These are phyloP conservation scores for Phytophthora pisi DNA, from an alignment of 352 stramenopile genomes.

Conservation along the genomic window DNA sequence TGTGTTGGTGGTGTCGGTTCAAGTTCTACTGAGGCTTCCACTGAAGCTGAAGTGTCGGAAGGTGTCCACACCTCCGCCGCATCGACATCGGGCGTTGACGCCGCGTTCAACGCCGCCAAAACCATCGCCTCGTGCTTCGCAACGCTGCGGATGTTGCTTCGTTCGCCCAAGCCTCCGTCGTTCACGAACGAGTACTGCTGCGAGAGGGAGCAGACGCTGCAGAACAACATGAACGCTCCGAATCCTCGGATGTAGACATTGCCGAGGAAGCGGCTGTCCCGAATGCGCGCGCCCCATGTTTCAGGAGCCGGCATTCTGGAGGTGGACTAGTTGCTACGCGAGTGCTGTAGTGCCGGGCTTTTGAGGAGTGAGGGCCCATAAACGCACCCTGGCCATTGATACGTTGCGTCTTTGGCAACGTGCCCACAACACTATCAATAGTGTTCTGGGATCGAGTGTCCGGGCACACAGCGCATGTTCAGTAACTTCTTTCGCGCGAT, in stretches of 20 bases:
- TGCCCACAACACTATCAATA: constrained; percentile 25
- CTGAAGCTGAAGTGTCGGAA: constrained; percentile 12
- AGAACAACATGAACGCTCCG: constrained; percentile 34
- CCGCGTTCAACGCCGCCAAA: constrained; percentile 17
- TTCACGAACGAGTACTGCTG: constrained; percentile 35
- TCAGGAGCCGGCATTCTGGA: constrained; percentile 23
- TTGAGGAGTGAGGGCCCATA: constrained; percentile 14
- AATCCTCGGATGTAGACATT: constrained; percentile 45
- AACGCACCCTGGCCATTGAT: background rate
- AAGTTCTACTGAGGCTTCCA: constrained; percentile 1
- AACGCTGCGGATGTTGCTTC: constrained; percentile 15
- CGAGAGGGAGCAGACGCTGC: constrained; percentile 32
- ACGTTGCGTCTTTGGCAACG: background rate
- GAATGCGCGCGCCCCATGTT: constrained; percentile 25
- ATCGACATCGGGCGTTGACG: constrained; percentile 6
- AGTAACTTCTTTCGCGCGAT: background rate
- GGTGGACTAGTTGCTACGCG: constrained; percentile 27
- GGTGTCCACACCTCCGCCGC: constrained; percentile 13
- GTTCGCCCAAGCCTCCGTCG: constrained; percentile 3
- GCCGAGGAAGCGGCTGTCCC: constrained; percentile 41
- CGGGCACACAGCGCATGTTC: background rate
- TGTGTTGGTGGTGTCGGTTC: constrained; percentile 2
- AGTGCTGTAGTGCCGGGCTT: constrained; percentile 24
- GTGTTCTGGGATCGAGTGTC: constrained; percentile 14
- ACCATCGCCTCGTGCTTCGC: constrained; percentile 6